Evolutionary conservation across 1,139 yeast genomes (phyloP).

Genomic region (Magnusiomyces ingens): DNA sequence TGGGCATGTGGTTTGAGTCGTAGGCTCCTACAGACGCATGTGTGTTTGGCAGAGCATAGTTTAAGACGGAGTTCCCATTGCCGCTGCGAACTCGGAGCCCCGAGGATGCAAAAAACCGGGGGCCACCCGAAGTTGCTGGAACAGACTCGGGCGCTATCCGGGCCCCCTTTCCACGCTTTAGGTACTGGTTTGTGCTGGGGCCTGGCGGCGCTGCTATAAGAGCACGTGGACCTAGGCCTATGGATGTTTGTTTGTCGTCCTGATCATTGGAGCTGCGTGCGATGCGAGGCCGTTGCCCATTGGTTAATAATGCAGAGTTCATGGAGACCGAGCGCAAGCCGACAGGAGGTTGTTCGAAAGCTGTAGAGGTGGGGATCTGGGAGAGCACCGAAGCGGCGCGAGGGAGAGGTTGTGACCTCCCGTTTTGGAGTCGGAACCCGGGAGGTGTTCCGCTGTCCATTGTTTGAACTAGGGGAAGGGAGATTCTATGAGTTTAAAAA

Average conservation of each 20-base stretch:
- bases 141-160: conserved; percentile 5
- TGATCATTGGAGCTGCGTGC: background rate
- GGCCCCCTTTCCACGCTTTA: conserved; percentile 6
- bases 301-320: conserved; percentile 5
- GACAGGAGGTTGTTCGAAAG: too few relatives aligned
- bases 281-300: conserved; percentile 2
- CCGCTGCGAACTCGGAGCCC: conserved; percentile 13
- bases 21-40: background rate
- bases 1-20: background rate
- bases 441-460: too few relatives aligned
- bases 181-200: too few relatives aligned
- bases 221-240: too few relatives aligned
- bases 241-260: background rate
- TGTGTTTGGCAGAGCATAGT: background rate
- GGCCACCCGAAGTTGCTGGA: conserved; percentile 9
- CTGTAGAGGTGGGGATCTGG: too few relatives aligned
- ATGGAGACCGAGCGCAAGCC: background rate
- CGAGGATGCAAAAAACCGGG: conserved; percentile 13
- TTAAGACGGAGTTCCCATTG: conserved; percentile 3
- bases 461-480: too few relatives aligned
- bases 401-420: too few relatives aligned
- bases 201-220: too few relatives aligned
- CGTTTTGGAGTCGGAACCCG: too few relatives aligned
- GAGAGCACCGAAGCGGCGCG: too few relatives aligned
- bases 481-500: too few relatives aligned